These are phyloP conservation scores for Yarrowia hollandica DNA, from an alignment of 805 yeast genomes.

Conservation along the genomic window DNA sequence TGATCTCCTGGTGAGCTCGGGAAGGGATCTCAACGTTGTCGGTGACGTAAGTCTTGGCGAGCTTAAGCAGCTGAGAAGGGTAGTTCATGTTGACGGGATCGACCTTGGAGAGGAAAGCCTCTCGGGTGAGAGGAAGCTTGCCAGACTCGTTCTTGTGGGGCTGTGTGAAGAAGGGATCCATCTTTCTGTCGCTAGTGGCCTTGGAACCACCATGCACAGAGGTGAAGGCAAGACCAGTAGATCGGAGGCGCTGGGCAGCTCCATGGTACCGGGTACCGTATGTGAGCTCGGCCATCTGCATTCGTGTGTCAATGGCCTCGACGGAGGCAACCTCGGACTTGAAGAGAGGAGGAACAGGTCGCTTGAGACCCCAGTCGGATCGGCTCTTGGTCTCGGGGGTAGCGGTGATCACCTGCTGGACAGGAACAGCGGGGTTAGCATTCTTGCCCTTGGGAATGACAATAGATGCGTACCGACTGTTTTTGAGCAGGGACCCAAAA, in stretches of 20 bases:
- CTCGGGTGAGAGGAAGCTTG: slow-evolving; percentile 25
- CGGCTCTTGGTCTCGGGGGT: slow-evolving; percentile 24
- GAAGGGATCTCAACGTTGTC: slow-evolving; percentile 6
- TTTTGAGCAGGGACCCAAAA: slow-evolving; percentile 20
- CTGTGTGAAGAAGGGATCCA: slow-evolving; percentile 26
- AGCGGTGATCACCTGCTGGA: slow-evolving; percentile 28
- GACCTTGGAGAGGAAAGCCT: slow-evolving; percentile 12
- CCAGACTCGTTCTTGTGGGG: background rate
- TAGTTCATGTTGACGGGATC: slow-evolving; percentile 16
- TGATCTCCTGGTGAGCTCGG: slow-evolving; percentile 12
- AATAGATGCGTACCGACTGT: slow-evolving; percentile 15
- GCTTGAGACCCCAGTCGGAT: slow-evolving; percentile 27
- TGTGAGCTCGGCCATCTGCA: slow-evolving; percentile 28
- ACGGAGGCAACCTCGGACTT: slow-evolving; percentile 27
- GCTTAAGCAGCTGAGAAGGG: slow-evolving; percentile 26
- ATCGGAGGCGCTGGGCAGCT: slow-evolving; percentile 21
- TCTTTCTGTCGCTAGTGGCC: slow-evolving; percentile 6
- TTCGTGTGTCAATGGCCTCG: slow-evolving; percentile 16
- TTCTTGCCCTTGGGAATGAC: slow-evolving; percentile 28
- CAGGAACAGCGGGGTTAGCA: slow-evolving; percentile 5
- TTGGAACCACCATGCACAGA: slow-evolving; percentile 1
- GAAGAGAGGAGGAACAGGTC: slow-evolving; percentile 26
- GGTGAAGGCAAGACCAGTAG: slow-evolving; percentile 20
- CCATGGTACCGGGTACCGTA: slow-evolving; percentile 26
- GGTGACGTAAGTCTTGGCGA: slow-evolving; percentile 13